Evolutionary conservation across 208 protist genomes (phyloP), one percentile per base, ranked within the genome.

Genomic region (Acanthamoeba triangularis): DNA sequence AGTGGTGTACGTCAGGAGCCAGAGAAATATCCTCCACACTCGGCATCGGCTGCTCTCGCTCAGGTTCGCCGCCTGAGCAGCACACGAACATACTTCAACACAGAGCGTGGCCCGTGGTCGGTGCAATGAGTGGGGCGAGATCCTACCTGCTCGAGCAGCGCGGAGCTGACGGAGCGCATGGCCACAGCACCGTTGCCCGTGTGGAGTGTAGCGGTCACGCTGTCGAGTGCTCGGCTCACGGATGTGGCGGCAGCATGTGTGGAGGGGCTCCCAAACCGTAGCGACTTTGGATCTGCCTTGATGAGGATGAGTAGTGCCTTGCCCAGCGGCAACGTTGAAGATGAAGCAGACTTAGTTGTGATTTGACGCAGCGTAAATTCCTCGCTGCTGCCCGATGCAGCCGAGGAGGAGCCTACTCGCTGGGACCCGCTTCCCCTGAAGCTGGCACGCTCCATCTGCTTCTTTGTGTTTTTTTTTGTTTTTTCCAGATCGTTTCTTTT

Each of bases 301-400:
- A 85, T 85, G 28, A 85, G 76, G 28, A 85, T 54, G 44, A 85
- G 76, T 20, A 85, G 76, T 25, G 76, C 23, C 28, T 56, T 85
- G 44, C 76, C 76, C 76, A 85, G 76, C 47, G 76, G 76, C 76
- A 85, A 65, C 59, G 16, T 14, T 23, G 59, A 65, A 7, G 59
- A 59, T 59, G 52, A 23, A 23, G 52, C 13, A 59, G 59, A 65
- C n/a, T n/a, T n/a, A 28, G 23, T 59, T 25, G 59, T 11, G 23
- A 65, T 65, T 23, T 65, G 59, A 5, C 59, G 59, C 59, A 65
- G 16, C 59, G 23, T 65, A 23, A 65, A 23, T n/a, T 65, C 59
- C 3, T 65, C 59, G 59, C 59, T 65, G 16, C 23, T 23, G 59
- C 16, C 23, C 59, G 25, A 23, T 4, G n/a, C n/a, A n/a, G 44